These are phyloP conservation scores for Chytriomyces confervae DNA, from an alignment of 192 early-diverging fungal species.

Conservation along the genomic window DNA sequence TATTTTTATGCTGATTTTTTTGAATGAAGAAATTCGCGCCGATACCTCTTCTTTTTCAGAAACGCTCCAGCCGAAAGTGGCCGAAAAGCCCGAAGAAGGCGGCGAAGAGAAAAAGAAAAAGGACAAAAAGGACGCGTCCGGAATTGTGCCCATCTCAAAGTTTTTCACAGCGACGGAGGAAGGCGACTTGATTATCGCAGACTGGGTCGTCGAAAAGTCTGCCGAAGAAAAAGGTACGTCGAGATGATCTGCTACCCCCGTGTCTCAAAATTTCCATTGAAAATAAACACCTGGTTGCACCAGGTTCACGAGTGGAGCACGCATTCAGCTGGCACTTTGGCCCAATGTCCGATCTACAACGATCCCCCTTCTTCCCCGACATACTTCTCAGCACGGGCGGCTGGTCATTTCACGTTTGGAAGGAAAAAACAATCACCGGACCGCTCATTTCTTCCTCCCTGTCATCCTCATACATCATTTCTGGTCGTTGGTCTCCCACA, in stretches of 20 bases:
- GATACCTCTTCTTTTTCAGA: not conserved
- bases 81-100: conserved; percentile 16
- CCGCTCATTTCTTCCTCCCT: conserved; percentile 57
- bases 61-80: conserved; percentile 3
- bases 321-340: conserved; percentile 59
- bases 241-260: not conserved
- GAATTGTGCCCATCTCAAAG: conserved; percentile 46
- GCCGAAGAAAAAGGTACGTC: conserved; percentile 60
- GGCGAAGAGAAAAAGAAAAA: conserved; percentile 33
- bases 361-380: conserved; percentile 69
- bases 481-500: conserved; percentile 66
- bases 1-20: not conserved
- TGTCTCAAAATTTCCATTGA: conserved; percentile 5
- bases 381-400: conserved; percentile 64
- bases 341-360: conserved; percentile 60
- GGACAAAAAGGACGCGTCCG: conserved; percentile 23
- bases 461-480: conserved; percentile 47
- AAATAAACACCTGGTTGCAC: not conserved
- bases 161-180: conserved; percentile 70
- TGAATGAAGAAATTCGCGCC: not conserved
- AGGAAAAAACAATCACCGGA: conserved; percentile 55
- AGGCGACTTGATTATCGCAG: conserved; percentile 66
- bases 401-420: conserved; percentile 69
- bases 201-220: conserved; percentile 65
- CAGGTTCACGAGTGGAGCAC: conserved; percentile 60